Base-by-base conservation (phyloP, 495 filamentous ascomycete species). In the Podospora bellae-mahoneyi region DNA sequence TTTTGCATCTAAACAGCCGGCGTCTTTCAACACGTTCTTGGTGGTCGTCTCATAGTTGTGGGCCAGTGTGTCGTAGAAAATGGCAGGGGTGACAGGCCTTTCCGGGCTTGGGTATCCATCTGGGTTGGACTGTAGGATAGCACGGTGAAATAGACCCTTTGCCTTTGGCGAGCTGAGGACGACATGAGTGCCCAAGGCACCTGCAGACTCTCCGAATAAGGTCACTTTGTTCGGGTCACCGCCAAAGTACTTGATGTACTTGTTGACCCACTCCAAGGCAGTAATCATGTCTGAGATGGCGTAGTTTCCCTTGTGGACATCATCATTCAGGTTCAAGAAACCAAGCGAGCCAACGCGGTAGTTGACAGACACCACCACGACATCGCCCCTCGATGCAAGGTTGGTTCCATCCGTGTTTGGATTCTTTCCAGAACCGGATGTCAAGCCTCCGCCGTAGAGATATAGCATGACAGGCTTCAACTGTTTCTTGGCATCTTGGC, bases 191-290 rank as follows among this genome's bases (percentile, higher is more conserved):
- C 62, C 68, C 64, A 66, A 66, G 0, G 76, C 80, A 0, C 82
- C 81, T 1, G 82, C 77, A 1, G 79, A 82, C 69, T 90, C 84
- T 26, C 90, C 90, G 74, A 85, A 85, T 2, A 91, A 79, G 0
- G 89, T 91, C 39, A 91, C 84, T 44, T 80, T 75, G n/a, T 75
- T 69, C 0, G 85, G 81, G 70, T 91, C 85, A 3, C 90, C 90
- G 5, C 89, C 89, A 69, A 92, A 90, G 4, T 83, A 77, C 64
- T 80, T 77, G 67, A 91, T 90, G 71, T 91, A 81, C 70, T 85
- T 80, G 62, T 89, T 80, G 15, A 91, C 83, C 90, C 90, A 91
- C 64, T 89, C 74, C 18, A 92, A 60, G 10, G 73, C 76, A 16
- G 66, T 66, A 10, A 74, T 64, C 74, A 73, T 71, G 59, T 77